Conservation (phyloP, 306 rosid genomes). For the Prunus davidiana region DNA sequence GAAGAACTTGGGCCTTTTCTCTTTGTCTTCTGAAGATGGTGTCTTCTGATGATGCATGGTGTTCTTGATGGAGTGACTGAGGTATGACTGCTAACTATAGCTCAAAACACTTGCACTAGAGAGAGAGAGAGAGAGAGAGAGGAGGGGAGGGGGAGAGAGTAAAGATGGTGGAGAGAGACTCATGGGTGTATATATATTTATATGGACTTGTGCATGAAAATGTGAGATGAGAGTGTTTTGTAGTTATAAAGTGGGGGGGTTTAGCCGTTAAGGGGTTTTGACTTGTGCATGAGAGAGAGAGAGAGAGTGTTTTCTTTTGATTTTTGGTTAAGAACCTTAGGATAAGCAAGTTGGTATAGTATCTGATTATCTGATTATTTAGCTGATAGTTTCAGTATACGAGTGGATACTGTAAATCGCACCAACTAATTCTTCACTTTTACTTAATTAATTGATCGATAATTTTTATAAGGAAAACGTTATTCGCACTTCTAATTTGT, state of each 20-base stretch:
- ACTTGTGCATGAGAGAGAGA: slow-evolving; percentile 22
- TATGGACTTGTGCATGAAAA: not conserved
- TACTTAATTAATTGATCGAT: too few relatives aligned
- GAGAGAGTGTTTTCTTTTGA: not conserved
- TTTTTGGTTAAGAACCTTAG: not conserved
- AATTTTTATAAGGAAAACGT: too few relatives aligned
- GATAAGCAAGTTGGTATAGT: too few relatives aligned
- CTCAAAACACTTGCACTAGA: not conserved
- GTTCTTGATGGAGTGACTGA: slow-evolving; percentile 6
- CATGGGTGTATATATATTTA: not conserved
- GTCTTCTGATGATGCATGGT: slow-evolving; percentile 24
- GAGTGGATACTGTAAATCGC: too few relatives aligned
- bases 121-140: slow-evolving; percentile 10
- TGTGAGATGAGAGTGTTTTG: not conserved
- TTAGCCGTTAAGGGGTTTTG: slow-evolving; percentile 26
- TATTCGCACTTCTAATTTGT: too few relatives aligned
- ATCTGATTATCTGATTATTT: too few relatives aligned
- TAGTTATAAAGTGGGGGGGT: slow-evolving; percentile 18
- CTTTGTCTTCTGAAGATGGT: slow-evolving; percentile 22
- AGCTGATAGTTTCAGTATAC: too few relatives aligned
- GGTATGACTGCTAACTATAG: not conserved
- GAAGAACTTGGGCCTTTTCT: slow-evolving; percentile 49
- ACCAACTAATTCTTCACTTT: too few relatives aligned
- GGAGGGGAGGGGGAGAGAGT: not conserved
- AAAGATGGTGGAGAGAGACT: slow-evolving; percentile 2